Conservation (phyloP, 805 yeast genomes). For the Ogataea corticis region DNA sequence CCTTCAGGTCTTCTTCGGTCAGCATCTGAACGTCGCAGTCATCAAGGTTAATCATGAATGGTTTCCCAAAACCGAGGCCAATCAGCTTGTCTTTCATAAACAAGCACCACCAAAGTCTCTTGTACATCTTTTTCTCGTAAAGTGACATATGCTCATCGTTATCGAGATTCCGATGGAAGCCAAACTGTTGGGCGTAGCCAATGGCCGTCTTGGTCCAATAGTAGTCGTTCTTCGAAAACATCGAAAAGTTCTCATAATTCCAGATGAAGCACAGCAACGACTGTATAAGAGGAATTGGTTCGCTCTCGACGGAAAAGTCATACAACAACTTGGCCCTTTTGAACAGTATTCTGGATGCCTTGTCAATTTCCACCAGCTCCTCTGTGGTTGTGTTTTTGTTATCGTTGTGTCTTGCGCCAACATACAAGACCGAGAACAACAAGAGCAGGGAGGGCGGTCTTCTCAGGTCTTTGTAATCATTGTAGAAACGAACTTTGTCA, state of each 20-base stretch:
- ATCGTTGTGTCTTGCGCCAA: conserved; percentile 62
- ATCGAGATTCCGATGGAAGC: conserved; percentile 56
- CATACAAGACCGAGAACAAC: conserved; percentile 62
- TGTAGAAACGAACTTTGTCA: conserved; percentile 61
- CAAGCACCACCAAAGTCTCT: conserved; percentile 65
- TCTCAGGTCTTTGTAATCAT: conserved; percentile 52
- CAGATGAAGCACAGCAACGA: conserved; percentile 41
- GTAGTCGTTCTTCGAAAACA: conserved; percentile 57
- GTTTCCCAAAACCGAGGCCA: conserved; percentile 75
- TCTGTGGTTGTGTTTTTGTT: conserved; percentile 53
- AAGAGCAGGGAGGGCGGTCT: conserved; percentile 64
- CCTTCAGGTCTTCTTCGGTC: conserved; percentile 61
- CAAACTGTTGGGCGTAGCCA: conserved; percentile 72
- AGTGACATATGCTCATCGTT: conserved; percentile 10
- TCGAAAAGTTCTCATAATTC: conserved; percentile 27
- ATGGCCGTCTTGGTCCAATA: conserved; percentile 77
- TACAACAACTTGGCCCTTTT: conserved; percentile 62
- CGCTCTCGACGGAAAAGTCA: conserved; percentile 68
- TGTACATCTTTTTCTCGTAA: conserved; percentile 28
- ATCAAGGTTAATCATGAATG: conserved; percentile 63
- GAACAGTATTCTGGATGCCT: conserved; percentile 32
- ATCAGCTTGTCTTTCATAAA: conserved; percentile 69
- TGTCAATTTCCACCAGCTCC: conserved; percentile 46
- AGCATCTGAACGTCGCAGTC: conserved; percentile 81
- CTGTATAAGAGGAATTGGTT: conserved; percentile 62